Conservation (phyloP, 208 protist genomes). For the Crithidia sp. region DNA sequence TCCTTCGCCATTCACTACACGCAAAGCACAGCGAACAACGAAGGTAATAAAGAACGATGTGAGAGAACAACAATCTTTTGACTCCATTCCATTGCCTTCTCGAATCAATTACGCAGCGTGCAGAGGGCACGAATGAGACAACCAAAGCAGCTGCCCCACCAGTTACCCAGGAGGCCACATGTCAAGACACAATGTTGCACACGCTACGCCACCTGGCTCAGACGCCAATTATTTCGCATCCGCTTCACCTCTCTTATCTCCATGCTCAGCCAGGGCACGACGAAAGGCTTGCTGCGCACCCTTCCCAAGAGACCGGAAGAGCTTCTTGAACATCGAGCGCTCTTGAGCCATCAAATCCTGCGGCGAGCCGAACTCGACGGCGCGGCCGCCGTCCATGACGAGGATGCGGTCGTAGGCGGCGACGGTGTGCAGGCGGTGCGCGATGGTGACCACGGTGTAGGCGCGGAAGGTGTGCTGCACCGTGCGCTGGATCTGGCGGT, state of each 20-base stretch:
- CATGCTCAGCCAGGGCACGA: neutral
- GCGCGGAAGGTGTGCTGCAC: constrained; percentile 47
- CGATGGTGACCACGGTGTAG: constrained; percentile 76
- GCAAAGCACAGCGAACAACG: too few relatives aligned
- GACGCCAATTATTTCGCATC: neutral
- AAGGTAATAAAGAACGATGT: too few relatives aligned
- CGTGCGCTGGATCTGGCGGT: constrained; percentile 60
- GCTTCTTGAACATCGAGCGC: constrained; percentile 1
- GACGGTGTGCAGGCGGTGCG: constrained; percentile 75
- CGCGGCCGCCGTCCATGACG: constrained; percentile 60
- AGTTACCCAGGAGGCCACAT: too few relatives aligned
- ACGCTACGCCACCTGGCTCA: too few relatives aligned
- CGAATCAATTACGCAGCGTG: too few relatives aligned
- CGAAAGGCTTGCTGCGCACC: constrained; percentile 14
- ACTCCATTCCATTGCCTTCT: too few relatives aligned
- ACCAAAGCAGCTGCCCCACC: too few relatives aligned
- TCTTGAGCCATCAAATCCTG: constrained; percentile 5
- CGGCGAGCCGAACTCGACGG: constrained; percentile 27
- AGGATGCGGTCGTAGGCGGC: constrained; percentile 66
- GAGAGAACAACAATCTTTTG: too few relatives aligned
- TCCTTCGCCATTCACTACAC: too few relatives aligned
- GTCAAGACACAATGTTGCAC: too few relatives aligned
- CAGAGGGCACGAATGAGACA: too few relatives aligned
- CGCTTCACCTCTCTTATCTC: too few relatives aligned
- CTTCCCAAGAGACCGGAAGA: constrained; percentile 3